Percentiles rank a stretch among this genome's conserved stretches.
Conservation (phyloP, 1,139 yeast species). For the Suhomyces atakaporum region DNA sequence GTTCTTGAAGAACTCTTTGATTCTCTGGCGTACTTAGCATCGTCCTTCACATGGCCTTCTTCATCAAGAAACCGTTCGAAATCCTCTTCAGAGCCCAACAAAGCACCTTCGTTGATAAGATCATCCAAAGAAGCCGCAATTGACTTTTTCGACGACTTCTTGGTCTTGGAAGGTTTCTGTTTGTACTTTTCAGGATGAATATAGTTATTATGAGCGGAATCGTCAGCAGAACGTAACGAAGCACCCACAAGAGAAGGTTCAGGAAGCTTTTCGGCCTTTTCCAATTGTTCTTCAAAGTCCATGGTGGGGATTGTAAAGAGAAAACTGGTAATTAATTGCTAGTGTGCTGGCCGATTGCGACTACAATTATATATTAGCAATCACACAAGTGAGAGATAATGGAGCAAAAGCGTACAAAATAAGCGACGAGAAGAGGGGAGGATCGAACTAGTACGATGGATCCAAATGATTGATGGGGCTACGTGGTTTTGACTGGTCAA, state of each 20-base stretch:
- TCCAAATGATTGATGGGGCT: no score
- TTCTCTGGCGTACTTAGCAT: constrained; percentile 32
- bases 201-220: constrained; percentile 47
- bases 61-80: constrained; percentile 54
- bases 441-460: no score
- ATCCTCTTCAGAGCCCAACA: constrained; percentile 57
- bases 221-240: constrained; percentile 54
- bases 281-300: constrained; percentile 64
- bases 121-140: constrained; percentile 55
- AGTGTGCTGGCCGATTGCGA: background rate
- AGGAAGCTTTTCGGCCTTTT: constrained; percentile 49
- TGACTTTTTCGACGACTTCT: constrained; percentile 17
- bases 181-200: constrained; percentile 44
- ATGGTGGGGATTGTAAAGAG: constrained; percentile 22
- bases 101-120: constrained; percentile 60
- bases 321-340: background rate
- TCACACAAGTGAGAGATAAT: no score
- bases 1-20: no score
- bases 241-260: constrained; percentile 62
- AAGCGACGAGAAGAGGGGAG: no score
- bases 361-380: background rate
- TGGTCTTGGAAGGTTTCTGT: constrained; percentile 14
- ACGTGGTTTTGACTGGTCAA: no score
- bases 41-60: constrained; percentile 52
- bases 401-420: no score